Evolutionary conservation across 352 stramenopile genomes (phyloP).

Genomic region (Thraustochytrium sp.): DNA sequence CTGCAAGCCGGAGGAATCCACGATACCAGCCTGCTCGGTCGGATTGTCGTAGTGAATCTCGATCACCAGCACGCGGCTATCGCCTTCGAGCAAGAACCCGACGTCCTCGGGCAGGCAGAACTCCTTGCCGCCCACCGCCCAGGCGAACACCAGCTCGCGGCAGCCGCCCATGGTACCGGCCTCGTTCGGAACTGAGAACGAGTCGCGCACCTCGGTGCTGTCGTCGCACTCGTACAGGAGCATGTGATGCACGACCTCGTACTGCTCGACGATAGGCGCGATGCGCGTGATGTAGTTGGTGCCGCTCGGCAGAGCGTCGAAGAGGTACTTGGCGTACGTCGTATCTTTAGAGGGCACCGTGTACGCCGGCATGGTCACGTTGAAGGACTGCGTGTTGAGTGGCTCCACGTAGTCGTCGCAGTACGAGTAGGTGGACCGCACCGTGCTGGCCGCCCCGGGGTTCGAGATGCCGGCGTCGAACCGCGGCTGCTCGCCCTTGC

Average conservation of each 20-base stretch:
- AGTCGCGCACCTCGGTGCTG: neutral
- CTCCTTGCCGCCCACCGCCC: neutral
- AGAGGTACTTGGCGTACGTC: constrained; percentile 3
- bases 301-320: neutral
- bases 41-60: constrained; percentile 17
- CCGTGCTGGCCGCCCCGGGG: neutral
- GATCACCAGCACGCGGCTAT: neutral
- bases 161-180: neutral
- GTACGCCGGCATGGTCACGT: neutral
- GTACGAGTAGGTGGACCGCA: neutral
- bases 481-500: neutral
- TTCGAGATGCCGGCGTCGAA: neutral
- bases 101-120: neutral
- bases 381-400: neutral
- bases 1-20: neutral
- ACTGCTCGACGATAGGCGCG: neutral
- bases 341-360: neutral
- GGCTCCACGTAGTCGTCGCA: neutral
- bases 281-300: neutral
- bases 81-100: neutral
- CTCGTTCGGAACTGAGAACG: neutral
- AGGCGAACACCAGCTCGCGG: neutral
- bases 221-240: neutral
- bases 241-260: constrained; percentile 5
- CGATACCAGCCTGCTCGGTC: neutral